Percentiles rank a stretch among this genome's conserved stretches.
phyloP scores from a whole-genome alignment of 2,329 filamentous ascomycete species.

The Teratosphaeriaceae sp. region DNA sequence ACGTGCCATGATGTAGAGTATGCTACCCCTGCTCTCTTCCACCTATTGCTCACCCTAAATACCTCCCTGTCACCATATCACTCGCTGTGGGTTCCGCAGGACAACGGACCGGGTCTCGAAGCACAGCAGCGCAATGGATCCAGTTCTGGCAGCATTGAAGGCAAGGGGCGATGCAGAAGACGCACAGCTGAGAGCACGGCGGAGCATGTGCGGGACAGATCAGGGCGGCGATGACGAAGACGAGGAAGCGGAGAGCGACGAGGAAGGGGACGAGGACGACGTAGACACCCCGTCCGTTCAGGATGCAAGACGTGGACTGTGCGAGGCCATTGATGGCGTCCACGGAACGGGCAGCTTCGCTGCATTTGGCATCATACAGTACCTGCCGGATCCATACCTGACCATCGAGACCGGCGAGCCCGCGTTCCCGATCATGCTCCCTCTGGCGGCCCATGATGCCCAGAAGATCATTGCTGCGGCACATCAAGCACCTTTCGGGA shows the following conservation, averaged over 20 bases:
- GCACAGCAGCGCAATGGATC: no score
- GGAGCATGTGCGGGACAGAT: no score
- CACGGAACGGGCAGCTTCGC: not conserved
- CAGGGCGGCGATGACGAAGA: not conserved
- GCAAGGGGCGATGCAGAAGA: no score
- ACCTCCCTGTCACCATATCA: no score
- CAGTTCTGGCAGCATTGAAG: no score
- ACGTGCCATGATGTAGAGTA: no score
- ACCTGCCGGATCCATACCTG: not conserved
- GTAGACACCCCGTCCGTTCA: not conserved
- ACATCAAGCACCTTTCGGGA: not conserved
- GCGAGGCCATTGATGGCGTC: slow-evolving; percentile 5
- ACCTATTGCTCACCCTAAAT: no score
- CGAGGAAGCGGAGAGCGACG: not conserved
- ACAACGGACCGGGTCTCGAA: no score
- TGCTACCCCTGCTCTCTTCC: no score
- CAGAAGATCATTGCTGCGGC: not conserved
- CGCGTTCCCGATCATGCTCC: not conserved
- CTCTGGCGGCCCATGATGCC: not conserved
- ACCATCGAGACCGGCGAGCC: not conserved
- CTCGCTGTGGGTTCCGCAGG: no score
- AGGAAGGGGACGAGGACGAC: not conserved
- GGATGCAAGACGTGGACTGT: not conserved
- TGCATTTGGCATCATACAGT: not conserved
- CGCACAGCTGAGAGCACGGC: no score